Base-by-base conservation (phyloP, 352 stramenopile species). In the Elongisporangium senticosum region DNA sequence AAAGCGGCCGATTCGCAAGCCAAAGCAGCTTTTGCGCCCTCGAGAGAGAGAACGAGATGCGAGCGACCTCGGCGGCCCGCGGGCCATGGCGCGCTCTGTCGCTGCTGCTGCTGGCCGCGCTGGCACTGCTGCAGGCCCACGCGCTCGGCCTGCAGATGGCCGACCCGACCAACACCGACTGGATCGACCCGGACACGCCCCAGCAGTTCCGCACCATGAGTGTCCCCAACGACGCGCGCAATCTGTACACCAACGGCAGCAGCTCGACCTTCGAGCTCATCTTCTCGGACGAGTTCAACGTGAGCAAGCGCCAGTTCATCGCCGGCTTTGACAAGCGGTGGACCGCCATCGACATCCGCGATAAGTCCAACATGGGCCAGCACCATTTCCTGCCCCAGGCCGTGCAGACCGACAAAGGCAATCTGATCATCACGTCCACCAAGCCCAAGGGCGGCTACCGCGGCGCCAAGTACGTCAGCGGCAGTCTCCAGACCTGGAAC, bases 281-380 rank as follows among this genome's bases (percentile, higher is more conserved):
- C 62, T 98, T 98, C 78, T 98, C 90, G 52, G 96, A 99, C 75
- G 96, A 99, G 72, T 99, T 99, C 74, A 94, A 99, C 66, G 77
- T 84, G 69, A 88, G 90, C 14, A 91, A 87, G 59, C 88, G 97
- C 55, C 85, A 68, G 49, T 99, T 99, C 69, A 76, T 93, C 56
- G 86, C 98, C 28, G 97, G 97, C 33, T 87, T 90, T 56, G 97
- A 99, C 75, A 78, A 82, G 33, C 92, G 92, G 61, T 99, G 97
- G 97, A 99, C 96, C 19, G 93, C 96, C 6, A 73, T 98, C 51
- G 76, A 99, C 71, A 96, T 98, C 56, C 96, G 96, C 62, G 96
- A 99, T 61, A 93, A 85, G 57, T 90, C 86, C 40, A 98, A 98
- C 66, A 95, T 96, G 65, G 96, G 94, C 1, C 89, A 98, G 68